Base-by-base conservation (phyloP, 1,284 basidiomycete genomes). In the Bondarzewia mesenterica region DNA sequence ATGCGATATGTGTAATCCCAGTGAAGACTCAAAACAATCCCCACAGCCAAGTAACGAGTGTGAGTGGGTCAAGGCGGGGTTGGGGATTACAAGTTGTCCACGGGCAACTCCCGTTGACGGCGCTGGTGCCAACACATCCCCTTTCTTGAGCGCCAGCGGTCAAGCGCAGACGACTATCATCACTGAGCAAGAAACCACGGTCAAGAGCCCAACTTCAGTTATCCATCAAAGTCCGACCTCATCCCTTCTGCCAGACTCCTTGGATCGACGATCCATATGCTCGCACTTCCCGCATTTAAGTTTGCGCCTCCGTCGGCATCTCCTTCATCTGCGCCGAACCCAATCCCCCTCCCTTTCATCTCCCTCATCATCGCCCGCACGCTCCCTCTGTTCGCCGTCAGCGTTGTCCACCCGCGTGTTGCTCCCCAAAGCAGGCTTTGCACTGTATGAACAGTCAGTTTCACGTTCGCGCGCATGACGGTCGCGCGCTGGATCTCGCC, bases 381-480 rank as follows among this genome's bases (percentile, higher is more conserved):
- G 53, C 88, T 88, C 27, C 82, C 75, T 56, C 78, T 77, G 54
- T 91, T 91, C 16, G 87, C 86, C 5, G 85, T 89, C 42, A 92
- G 67, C 18, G 86, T 91, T 49, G 89, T 91, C 83, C 87, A 85
- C 1, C 84, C 81, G 26, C 78, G 69, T 65, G 26, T 67, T 0
- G 84, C 80, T 21, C 88, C 89, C 62, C 77, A 77, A 8, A 83
- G 68, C 66, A 88, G 68, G 54, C 82, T 85, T 47, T 79, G 72
- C 14, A 84, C 76, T 0, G 85, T 89, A 57, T 88, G 85, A 7
- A 72, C 75, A 0, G 83, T 85, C 39, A 85, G 66, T 18, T 73
- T 70, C 3, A 76, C 70, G 55, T 81, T 82, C 27, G 71, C 70
- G 49, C 72, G 77, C 35, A 72, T 77, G 26, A 79, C 74, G 18